These are phyloP conservation scores for Spinellus fusiger DNA, from an alignment of 192 early-diverging fungal species.

Conservation along the genomic window DNA sequence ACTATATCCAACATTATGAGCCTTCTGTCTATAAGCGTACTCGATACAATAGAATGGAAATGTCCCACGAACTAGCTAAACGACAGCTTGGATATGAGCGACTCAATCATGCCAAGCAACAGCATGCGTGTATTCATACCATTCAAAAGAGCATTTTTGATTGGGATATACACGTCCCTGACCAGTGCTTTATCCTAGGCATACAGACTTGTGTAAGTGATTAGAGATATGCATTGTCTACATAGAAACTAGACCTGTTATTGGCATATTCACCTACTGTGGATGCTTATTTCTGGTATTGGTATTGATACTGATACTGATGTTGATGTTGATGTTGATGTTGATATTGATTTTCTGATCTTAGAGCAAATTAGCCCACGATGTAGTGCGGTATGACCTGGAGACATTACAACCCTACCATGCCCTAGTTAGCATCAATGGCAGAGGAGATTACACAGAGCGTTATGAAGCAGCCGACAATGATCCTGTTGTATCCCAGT, in stretches of 20 bases:
- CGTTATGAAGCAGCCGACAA: conserved; percentile 65
- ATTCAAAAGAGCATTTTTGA: conserved; percentile 91
- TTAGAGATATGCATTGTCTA: too few species aligned
- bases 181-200: conserved; percentile 86
- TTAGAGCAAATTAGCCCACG: conserved; percentile 94
- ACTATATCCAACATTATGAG: conserved; percentile 71
- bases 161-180: conserved; percentile 63
- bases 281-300: conserved; percentile 3
- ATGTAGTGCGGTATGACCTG: conserved; percentile 83
- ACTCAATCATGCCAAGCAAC: conserved; percentile 16
- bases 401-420: conserved; percentile 66
- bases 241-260: neutral
- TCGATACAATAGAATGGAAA: conserved; percentile 88
- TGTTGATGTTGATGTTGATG: too few species aligned
- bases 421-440: conserved; percentile 74
- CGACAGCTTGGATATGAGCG: conserved; percentile 47
- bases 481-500: conserved; percentile 72
- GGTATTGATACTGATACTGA: neutral
- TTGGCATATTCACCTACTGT: neutral
- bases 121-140: conserved; percentile 65
- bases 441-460: conserved; percentile 79
- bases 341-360: too few species aligned
- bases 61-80: conserved; percentile 71
- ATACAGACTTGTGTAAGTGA: conserved; percentile 91
- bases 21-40: conserved; percentile 75